Conservation (phyloP, 164 flowering plant genomes). For the Aristolochia californica region DNA sequence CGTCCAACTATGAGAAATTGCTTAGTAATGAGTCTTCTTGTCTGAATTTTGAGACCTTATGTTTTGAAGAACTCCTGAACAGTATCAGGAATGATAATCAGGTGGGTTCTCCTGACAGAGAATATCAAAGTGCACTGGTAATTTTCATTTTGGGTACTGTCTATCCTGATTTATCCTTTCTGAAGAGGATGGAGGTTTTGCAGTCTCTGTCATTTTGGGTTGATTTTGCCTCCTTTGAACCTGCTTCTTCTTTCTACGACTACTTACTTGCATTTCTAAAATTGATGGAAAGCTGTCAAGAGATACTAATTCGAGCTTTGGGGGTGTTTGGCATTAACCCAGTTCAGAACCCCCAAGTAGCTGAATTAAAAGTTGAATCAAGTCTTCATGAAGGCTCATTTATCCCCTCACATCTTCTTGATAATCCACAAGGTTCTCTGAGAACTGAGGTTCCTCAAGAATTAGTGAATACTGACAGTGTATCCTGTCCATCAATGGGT, state of each 20-base stretch:
- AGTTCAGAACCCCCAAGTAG: conserved; percentile 16
- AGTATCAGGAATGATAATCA: conserved; percentile 28
- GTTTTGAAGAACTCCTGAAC: conserved; percentile 62
- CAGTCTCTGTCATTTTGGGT: conserved; percentile 43
- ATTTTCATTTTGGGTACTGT: conserved; percentile 58
- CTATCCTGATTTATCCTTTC: conserved; percentile 58
- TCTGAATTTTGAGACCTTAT: conserved; percentile 71
- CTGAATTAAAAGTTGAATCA: conserved; percentile 15
- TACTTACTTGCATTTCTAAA: conserved; percentile 68
- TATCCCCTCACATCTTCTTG: conserved; percentile 26
- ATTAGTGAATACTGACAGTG: conserved; percentile 14
- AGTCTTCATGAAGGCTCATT: conserved; percentile 11
- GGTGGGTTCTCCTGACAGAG: conserved; percentile 17
- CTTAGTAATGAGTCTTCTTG: conserved; percentile 47
- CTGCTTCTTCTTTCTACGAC: conserved; percentile 44
- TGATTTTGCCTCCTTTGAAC: conserved; percentile 52
- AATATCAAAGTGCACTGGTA: conserved; percentile 32
- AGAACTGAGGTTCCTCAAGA: conserved; percentile 13
- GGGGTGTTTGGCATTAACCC: conserved; percentile 27
- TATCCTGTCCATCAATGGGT: conserved; percentile 9
- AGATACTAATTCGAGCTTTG: conserved; percentile 29
- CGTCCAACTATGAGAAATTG: conserved; percentile 44
- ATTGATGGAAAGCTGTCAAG: conserved; percentile 47
- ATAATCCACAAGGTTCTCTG: conserved; percentile 18
- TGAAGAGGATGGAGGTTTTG: conserved; percentile 38